Evolutionary conservation across 2,329 filamentous ascomycete species (phyloP).

Genomic region (Fusarium sp.): DNA sequence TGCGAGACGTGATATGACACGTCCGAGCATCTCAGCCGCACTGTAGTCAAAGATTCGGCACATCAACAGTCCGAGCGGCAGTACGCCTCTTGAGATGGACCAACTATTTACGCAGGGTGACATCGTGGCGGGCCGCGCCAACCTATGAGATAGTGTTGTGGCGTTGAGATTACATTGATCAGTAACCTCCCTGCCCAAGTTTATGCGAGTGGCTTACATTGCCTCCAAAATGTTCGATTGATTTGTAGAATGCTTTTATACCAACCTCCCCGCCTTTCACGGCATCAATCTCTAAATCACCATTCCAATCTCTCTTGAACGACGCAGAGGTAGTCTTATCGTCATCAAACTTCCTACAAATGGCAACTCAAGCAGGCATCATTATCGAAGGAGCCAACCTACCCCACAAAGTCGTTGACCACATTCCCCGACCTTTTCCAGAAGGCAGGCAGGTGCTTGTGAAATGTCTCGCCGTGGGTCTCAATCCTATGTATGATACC

Average conservation of each 20-base stretch:
- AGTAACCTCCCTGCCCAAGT: background rate
- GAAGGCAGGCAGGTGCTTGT: slow-evolving; percentile 46
- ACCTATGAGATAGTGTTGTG: background rate
- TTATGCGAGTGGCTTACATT: background rate
- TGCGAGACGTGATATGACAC: background rate
- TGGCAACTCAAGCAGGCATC: slow-evolving; percentile 33
- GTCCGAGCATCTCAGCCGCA: background rate
- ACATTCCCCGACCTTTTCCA: slow-evolving; percentile 40
- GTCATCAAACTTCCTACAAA: background rate
- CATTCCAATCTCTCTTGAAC: background rate
- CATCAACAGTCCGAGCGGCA: background rate
- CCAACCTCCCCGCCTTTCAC: background rate
- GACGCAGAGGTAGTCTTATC: rapidly evolving
- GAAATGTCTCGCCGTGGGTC: slow-evolving; percentile 46
- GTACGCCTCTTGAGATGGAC: background rate
- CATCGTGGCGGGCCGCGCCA: background rate
- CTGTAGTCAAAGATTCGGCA: background rate
- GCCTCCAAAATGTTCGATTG: too few relatives aligned
- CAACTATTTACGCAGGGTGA: background rate
- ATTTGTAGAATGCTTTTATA: background rate
- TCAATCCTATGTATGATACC: slow-evolving; percentile 48
- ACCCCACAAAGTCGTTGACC: slow-evolving; percentile 34
- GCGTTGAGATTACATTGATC: background rate
- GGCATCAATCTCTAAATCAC: background rate
- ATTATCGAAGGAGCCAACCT: slow-evolving; percentile 22